Base-by-base conservation (phyloP, 345 rosid species). In the Eucalyptus polyanthemos region DNA sequence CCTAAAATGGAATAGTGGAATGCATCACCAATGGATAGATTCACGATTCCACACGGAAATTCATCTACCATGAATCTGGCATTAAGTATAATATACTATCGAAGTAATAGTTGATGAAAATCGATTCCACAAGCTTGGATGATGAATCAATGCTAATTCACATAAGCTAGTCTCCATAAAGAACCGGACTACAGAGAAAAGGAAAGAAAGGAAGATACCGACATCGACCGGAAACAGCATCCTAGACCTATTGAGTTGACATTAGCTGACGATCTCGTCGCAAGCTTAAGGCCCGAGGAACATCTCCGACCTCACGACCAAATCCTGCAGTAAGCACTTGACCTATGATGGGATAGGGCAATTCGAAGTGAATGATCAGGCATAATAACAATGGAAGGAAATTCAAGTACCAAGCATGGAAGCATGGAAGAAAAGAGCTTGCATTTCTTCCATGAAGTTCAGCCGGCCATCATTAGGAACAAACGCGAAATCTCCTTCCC, bases 401-500 rank as follows among this genome's bases (percentile, higher is more conserved):
- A 24, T 60, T 9, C 49, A 29, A 17, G 31, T 24, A 3, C 11
- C 54, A 17, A 88, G n/a, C 8, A 50, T 62, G 34, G 69, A 17
- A 88, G n/a, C 8, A 50, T 62, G 34, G 69, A 27, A 27, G 37
- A 6, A 80, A 88, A 11, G 27, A 42, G 72, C 94, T 93, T 80
- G 97, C 98, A 90, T 97, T 97, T 97, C 99, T 87, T 97, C 99
- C 4, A 95, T 97, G 94, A 90, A 96, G 94, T 97, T 97, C 90
- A 97, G 94, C 92, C 99, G 95, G 94, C 98, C 97, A 91, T 97
- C 99, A 21, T 95, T 95, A 13, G 98, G 97, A 37, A 95, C 98
- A 80, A 96, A 96, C 42, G 98, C 99, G 44, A 97, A 97, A 91
- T 96, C 96, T 93, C 95, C 95, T 93, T 96, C 95, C 0, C 97